Percentiles rank a stretch among this genome's conserved stretches.
Evolutionary conservation across 192 early-diverging fungal species (phyloP).

Genomic region (Coemansia sp.): DNA sequence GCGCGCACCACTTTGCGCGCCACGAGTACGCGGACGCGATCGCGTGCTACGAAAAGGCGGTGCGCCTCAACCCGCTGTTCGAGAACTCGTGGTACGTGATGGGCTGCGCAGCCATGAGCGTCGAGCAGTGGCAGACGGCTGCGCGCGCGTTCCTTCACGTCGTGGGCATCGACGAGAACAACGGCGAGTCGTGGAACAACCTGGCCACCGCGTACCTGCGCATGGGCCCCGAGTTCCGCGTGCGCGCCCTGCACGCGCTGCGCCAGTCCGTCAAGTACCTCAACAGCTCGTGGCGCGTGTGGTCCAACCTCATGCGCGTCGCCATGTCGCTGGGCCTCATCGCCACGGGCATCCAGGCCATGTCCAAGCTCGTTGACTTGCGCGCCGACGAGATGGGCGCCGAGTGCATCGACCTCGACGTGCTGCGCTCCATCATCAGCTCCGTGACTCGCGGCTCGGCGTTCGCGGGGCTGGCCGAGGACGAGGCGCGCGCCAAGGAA

Average conservation of each 20-base stretch:
- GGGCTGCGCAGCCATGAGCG: slow-evolving; percentile 89
- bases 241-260: slow-evolving; percentile 80
- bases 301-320: slow-evolving; percentile 88
- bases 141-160: slow-evolving; percentile 73
- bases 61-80: slow-evolving; percentile 91
- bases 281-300: slow-evolving; percentile 85
- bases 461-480: slow-evolving; percentile 12
- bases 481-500: slow-evolving; percentile 54
- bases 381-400: slow-evolving; percentile 50
- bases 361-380: slow-evolving; percentile 81
- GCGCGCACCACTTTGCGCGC: slow-evolving; percentile 71
- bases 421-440: slow-evolving; percentile 70
- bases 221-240: slow-evolving; percentile 58
- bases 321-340: slow-evolving; percentile 77
- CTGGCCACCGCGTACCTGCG: slow-evolving; percentile 80
- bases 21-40: slow-evolving; percentile 63
- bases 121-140: slow-evolving; percentile 73
- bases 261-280: slow-evolving; percentile 78
- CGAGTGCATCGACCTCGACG: slow-evolving; percentile 75
- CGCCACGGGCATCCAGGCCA: slow-evolving; percentile 78
- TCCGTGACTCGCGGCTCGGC: slow-evolving; percentile 56
- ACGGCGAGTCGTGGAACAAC: slow-evolving; percentile 98
- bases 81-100: slow-evolving; percentile 96
- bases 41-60: slow-evolving; percentile 76
- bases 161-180: slow-evolving; percentile 68